phyloP scores from a whole-genome alignment of 805 yeast genomes.

The Phaffomyces antillensis region DNA sequence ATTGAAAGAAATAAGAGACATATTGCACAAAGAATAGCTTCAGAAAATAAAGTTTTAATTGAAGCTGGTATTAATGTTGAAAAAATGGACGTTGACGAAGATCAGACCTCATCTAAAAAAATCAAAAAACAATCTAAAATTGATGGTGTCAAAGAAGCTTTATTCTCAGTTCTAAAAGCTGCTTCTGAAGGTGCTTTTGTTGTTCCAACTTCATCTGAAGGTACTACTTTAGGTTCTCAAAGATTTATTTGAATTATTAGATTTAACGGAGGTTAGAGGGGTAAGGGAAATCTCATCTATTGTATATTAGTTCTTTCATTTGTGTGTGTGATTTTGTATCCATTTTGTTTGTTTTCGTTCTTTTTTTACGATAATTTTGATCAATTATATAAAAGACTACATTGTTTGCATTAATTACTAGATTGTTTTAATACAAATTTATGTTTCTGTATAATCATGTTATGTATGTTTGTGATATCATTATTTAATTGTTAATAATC shows the following conservation, averaged over 20 bases:
- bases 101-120: constrained; percentile 11
- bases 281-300: too few relatives aligned
- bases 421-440: neutral
- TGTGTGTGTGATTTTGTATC: too few relatives aligned
- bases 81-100: constrained; percentile 45
- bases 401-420: neutral
- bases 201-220: constrained; percentile 48
- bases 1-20: constrained; percentile 74
- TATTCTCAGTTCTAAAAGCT: constrained; percentile 69
- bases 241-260: constrained; percentile 31
- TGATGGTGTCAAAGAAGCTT: constrained; percentile 51
- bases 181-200: constrained; percentile 39
- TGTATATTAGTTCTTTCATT: too few relatives aligned
- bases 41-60: constrained; percentile 33
- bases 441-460: neutral
- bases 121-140: constrained; percentile 25
- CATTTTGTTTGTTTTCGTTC: neutral
- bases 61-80: constrained; percentile 44
- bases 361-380: neutral
- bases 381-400: too few relatives aligned
- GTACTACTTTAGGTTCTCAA: constrained; percentile 83
- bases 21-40: constrained; percentile 44
- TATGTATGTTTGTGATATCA: neutral
- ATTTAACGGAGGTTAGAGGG: too few relatives aligned
- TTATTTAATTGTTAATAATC: constrained; percentile 22